Base-by-base conservation (phyloP, 768 basidiomycete species). In the Hygrophoropsis aurantiaca region DNA sequence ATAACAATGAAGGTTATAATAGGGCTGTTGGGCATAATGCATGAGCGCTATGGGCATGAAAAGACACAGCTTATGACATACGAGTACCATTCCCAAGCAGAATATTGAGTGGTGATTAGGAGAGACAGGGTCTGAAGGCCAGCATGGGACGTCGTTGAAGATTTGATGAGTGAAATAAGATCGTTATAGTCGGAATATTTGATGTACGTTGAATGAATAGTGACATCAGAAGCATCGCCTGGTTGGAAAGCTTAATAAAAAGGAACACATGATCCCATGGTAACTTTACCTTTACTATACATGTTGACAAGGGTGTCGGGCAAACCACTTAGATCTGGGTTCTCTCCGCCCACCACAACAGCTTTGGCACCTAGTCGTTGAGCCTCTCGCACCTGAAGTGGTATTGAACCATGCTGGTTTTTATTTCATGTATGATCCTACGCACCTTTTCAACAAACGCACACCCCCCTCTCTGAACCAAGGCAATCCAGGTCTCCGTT, bases 61-160 rank as follows among this genome's bases (percentile, higher is more conserved):
- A 54, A 20, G 34, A 20, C 35, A 21, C 40, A 36, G 18, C 36
- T 36, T 18, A 38, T 26, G 32, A 46, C 83, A 54, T 57, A 91
- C 89, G 88, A 91, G 61, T 91, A 92, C 90, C 92, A 94, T 60
- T 93, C 90, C 85, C 90, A 94, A 35, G 85, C 80, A 11, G 87
- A 85, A 59, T 85, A 87, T 52, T 89, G 86, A 4, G 85, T 82
- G 11, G 80, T 87, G 57, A 92, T 85, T 48, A 86, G 72, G 20
- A 92, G 69, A 2, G 87, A 87, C 23, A 92, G 75, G 0, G 90
- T 91, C 35, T 74, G 78, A 40, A 90, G 58, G 34, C 87, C 89
- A 30, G 84, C 82, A 58, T 91, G 87, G 18, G 88, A 86, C 3
- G 87, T 86, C 49, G 90, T 90, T 30, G 87, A 90, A 21, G 77